Conservation (phyloP, 1,139 yeast species). For the Pichia sp. region DNA sequence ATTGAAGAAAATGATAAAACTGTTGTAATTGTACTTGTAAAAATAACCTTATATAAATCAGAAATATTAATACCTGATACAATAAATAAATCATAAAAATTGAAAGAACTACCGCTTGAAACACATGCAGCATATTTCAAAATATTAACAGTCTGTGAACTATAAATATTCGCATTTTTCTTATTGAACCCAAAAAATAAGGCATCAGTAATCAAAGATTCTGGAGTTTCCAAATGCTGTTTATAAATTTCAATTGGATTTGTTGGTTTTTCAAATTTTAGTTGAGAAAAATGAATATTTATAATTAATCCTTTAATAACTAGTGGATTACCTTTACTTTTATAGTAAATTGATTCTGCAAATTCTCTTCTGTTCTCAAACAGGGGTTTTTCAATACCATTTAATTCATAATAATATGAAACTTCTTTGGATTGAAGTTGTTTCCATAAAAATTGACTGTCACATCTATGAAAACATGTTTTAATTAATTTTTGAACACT, state of each 20-base stretch:
- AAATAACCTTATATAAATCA: slow-evolving; percentile 30
- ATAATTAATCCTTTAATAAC: slow-evolving; percentile 10
- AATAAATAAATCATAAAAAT: slow-evolving; percentile 38
- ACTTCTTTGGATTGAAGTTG: slow-evolving; percentile 1
- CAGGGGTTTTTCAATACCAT: not conserved
- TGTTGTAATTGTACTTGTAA: slow-evolving; percentile 33
- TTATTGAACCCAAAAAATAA: not conserved
- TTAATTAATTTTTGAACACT: slow-evolving; percentile 25
- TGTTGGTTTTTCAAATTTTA: not conserved
- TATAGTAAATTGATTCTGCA: slow-evolving; percentile 23
- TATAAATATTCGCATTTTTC: slow-evolving; percentile 19
- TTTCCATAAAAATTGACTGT: slow-evolving; percentile 12
- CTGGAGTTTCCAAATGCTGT: not conserved
- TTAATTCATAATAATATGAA: slow-evolving; percentile 6
- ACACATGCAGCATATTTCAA: slow-evolving; percentile 43
- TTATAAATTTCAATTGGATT: slow-evolving; percentile 3
- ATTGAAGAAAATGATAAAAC: slow-evolving; percentile 38
- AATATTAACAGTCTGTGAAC: slow-evolving; percentile 24
- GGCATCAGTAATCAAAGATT: not conserved
- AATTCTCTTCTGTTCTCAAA: slow-evolving; percentile 8
- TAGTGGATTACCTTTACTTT: slow-evolving; percentile 29
- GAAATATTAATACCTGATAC: slow-evolving; percentile 34
- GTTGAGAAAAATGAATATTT: slow-evolving; percentile 20
- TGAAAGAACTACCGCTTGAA: slow-evolving; percentile 38
- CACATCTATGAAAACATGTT: slow-evolving; percentile 21